A percentile compares a stretch with the other conserved stretches of the same genome.
phyloP scores from a whole-genome alignment of 108 stramenopile species.

The Cylindrotheca closterium region DNA sequence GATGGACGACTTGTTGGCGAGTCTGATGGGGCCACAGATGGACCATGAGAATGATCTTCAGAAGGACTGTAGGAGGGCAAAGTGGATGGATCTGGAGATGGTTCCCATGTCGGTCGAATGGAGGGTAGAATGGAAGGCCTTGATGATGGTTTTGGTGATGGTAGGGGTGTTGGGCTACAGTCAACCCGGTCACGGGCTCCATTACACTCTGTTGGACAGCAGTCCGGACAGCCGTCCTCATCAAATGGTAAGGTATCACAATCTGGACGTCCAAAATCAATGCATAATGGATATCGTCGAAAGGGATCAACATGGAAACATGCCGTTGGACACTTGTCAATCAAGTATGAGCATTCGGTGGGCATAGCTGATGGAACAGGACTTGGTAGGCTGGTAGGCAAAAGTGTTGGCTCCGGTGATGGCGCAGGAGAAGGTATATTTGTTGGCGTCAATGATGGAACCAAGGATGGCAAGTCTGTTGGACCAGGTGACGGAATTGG shows the following conservation, averaged over 20 bases:
- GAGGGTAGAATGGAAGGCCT: neutral
- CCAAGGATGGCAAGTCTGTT: no score
- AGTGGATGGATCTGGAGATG: neutral
- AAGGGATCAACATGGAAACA: no score
- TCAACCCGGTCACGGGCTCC: no score
- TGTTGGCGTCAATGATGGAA: neutral
- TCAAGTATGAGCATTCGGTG: no score
- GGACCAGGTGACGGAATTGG: neutral
- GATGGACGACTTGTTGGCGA: neutral
- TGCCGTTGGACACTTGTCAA: no score
- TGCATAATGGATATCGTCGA: no score
- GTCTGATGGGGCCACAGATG: neutral
- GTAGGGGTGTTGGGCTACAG: neutral
- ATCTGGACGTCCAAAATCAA: no score
- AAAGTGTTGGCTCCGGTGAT: neutral
- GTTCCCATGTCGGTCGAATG: neutral
- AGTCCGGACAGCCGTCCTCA: no score
- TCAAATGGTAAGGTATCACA: no score
- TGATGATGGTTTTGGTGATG: neutral
- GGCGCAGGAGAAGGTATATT: neutral
- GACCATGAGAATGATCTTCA: neutral
- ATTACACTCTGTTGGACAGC: no score
- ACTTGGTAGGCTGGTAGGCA: neutral
- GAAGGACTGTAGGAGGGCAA: neutral
- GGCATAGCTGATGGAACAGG: neutral